Evolutionary conservation across 164 flowering plant genomes (phyloP), one percentile per base, ranked within the genome.

Genomic region (Magnolia sinica): DNA sequence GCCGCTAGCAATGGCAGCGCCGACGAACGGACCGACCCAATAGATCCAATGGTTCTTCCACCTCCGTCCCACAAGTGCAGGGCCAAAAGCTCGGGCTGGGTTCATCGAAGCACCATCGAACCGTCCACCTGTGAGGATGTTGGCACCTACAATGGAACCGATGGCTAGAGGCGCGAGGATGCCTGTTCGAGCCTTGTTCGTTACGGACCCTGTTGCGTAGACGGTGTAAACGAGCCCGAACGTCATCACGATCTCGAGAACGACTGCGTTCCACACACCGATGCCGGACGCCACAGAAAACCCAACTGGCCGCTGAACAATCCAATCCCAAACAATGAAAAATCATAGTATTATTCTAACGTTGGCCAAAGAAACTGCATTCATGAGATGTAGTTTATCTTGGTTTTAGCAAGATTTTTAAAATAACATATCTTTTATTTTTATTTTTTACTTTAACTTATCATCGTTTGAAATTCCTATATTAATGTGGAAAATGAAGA

Each of bases 51-150:
- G 92, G 88, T 84, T 81, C 22, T 64, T 66, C 92, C 91, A 92
- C 74, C 22, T 76, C 94, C 94, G 89, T 79, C 92, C 85, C 72
- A 90, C 90, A 64, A 90, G 37, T 10, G 96, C 92, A 0, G 96
- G 94, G 7, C 96, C 96, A 65, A 92, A 89, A 0, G 94, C 81
- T 1, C 86, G 88, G 6, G 92, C 92, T 5, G 96, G 96, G 91
- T 92, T 92, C 96, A 92, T 92, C 0, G 96, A 90, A 0, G 91
- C 92, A 2, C 96, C 96, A 27, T 80, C 84, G 68, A 92, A 92
- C 0, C 92, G 87, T 1, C 94, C 96, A 20, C 94, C 94, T 0
- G 81, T 91, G 67, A 92, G 73, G 23, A 89, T 87, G 80, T 92
- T 92, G 9, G 96, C 96, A 3, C 91, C 96, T 67, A 92, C 92